phyloP scores from a whole-genome alignment of 768 basidiomycete species.

The Steccherinum ochraceum region DNA sequence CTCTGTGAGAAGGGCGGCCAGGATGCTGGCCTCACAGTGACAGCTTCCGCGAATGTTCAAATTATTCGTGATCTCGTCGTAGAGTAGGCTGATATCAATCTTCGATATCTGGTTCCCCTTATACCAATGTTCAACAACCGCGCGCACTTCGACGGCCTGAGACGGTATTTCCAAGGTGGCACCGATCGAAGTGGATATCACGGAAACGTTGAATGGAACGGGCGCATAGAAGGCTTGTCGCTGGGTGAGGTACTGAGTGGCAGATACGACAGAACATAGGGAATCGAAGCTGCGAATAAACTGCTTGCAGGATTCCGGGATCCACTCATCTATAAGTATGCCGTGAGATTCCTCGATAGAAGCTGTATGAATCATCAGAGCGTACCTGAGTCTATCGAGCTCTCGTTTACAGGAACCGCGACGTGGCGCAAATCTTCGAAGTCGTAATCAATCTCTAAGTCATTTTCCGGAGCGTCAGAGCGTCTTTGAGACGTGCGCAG shows the following conservation, averaged over 20 bases:
- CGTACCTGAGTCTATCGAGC: too few species aligned
- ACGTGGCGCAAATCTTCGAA: too few species aligned
- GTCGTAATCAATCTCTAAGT: too few species aligned
- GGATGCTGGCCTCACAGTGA: neutral
- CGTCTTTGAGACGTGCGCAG: too few species aligned
- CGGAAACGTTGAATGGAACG: neutral
- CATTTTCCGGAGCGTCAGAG: too few species aligned
- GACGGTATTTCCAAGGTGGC: neutral
- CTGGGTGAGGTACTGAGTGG: neutral
- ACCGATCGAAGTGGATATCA: neutral
- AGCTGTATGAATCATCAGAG: too few species aligned
- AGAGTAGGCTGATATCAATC: neutral
- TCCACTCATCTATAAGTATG: too few species aligned
- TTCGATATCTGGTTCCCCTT: neutral
- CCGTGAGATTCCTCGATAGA: too few species aligned
- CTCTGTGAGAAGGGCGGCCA: neutral
- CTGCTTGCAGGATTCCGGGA: neutral
- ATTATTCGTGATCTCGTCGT: neutral
- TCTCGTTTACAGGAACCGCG: too few species aligned
- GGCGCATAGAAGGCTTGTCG: neutral
- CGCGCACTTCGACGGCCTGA: neutral
- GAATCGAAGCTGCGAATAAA: neutral
- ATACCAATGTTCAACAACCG: neutral
- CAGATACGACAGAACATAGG: neutral
- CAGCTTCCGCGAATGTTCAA: neutral